Percentiles rank a stretch among this genome's conserved stretches.
phyloP scores from a whole-genome alignment of 805 yeast genomes.

The Candida nanaspora region DNA sequence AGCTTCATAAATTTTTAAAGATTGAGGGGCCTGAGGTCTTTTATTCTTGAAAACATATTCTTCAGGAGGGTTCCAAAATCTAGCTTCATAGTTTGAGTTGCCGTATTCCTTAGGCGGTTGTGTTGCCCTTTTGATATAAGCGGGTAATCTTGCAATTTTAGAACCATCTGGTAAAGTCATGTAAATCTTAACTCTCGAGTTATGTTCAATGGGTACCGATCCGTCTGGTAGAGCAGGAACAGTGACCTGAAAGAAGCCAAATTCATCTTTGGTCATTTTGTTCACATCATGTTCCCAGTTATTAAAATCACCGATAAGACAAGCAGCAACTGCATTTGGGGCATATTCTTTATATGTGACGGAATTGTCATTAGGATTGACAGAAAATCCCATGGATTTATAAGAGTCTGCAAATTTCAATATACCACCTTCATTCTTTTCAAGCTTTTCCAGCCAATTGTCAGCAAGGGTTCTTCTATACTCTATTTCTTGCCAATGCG shows the following conservation, averaged over 20 bases:
- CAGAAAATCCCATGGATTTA: constrained; percentile 69
- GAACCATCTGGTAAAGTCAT: constrained; percentile 63
- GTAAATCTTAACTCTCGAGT: constrained; percentile 67
- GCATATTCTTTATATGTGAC: constrained; percentile 78
- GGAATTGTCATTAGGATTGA: constrained; percentile 39
- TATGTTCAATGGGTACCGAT: constrained; percentile 67
- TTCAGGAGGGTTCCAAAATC: constrained; percentile 80
- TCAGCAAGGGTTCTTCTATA: constrained; percentile 62
- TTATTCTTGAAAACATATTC: constrained; percentile 53
- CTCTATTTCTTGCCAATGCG: constrained; percentile 59
- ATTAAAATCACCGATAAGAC: constrained; percentile 90
- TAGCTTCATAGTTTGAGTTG: constrained; percentile 62
- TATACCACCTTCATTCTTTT: constrained; percentile 57
- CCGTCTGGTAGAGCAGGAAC: constrained; percentile 49
- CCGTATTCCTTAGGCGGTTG: constrained; percentile 51
- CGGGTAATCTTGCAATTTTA: constrained; percentile 73
- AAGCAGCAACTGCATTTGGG: constrained; percentile 74
- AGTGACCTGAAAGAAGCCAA: constrained; percentile 60
- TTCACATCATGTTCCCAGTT: constrained; percentile 61
- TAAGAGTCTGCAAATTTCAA: constrained; percentile 71
- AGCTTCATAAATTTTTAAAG: constrained; percentile 83
- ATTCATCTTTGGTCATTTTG: constrained; percentile 52
- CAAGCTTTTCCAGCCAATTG: constrained; percentile 52
- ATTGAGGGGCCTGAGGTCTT: constrained; percentile 52
- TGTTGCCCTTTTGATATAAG: constrained; percentile 83